These are phyloP conservation scores for Blastomyces gilchristii DNA, from an alignment of 2,329 filamentous ascomycete genomes.

Conservation along the genomic window DNA sequence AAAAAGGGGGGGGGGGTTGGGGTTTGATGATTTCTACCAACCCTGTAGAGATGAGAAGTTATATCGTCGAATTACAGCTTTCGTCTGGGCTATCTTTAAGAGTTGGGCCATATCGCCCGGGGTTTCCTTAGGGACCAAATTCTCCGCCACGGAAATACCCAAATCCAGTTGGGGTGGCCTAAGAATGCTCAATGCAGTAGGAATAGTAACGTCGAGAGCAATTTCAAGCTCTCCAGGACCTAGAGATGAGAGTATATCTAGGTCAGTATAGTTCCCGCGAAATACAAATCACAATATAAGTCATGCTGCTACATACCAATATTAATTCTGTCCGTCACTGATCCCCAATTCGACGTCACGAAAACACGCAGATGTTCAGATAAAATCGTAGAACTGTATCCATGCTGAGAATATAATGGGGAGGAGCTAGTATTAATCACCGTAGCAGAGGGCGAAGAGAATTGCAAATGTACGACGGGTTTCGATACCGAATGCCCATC, in stretches of 20 bases:
- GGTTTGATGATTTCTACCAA: slow-evolving; percentile 14
- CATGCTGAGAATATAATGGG: slow-evolving; percentile 40
- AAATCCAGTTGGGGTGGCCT: slow-evolving; percentile 67
- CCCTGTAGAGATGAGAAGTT: slow-evolving; percentile 50
- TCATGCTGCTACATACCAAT: slow-evolving; percentile 39
- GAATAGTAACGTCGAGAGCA: slow-evolving; percentile 52
- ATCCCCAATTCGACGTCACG: slow-evolving; percentile 64
- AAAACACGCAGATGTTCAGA: slow-evolving; percentile 68
- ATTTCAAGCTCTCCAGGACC: slow-evolving; percentile 63
- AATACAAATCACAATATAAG: not conserved
- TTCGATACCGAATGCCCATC: slow-evolving; percentile 23
- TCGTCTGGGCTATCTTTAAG: slow-evolving; percentile 46
- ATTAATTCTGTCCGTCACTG: slow-evolving; percentile 74
- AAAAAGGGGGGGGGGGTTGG: not conserved
- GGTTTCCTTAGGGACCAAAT: slow-evolving; percentile 52
- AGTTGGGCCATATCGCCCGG: slow-evolving; percentile 54
- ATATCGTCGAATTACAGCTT: slow-evolving; percentile 60
- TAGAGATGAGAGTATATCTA: slow-evolving; percentile 15
- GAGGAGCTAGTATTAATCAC: slow-evolving; percentile 64
- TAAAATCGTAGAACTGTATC: slow-evolving; percentile 57
- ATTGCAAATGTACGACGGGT: slow-evolving; percentile 27
- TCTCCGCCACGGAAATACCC: slow-evolving; percentile 63
- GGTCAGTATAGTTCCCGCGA: not conserved
- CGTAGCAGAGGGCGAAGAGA: slow-evolving; percentile 29
- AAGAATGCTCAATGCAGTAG: slow-evolving; percentile 54